A percentile compares a stretch with the other conserved stretches of the same genome.
phyloP scores from a whole-genome alignment of 106 monocot species.

The Dendrobium huoshanense region DNA sequence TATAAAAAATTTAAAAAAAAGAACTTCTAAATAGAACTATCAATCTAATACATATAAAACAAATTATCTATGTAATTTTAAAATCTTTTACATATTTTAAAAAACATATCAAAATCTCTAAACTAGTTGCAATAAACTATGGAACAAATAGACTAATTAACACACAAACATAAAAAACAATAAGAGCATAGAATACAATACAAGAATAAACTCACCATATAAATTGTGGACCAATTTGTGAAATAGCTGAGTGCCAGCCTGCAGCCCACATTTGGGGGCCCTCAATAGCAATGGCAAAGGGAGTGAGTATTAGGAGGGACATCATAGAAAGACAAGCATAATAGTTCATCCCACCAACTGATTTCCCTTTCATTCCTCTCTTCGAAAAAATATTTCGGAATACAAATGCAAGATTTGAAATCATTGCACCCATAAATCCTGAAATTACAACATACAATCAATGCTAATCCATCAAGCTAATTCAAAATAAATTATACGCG shows the following conservation, averaged over 20 bases:
- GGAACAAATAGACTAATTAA: too few species aligned
- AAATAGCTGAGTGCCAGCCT: constrained; percentile 67
- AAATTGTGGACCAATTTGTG: constrained; percentile 59
- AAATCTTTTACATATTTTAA: too few species aligned
- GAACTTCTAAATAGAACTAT: too few species aligned
- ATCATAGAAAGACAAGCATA: constrained; percentile 87
- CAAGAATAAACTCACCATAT: constrained; percentile 23
- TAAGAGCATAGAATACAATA: not conserved
- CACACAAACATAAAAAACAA: too few species aligned
- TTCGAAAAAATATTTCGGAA: constrained; percentile 90
- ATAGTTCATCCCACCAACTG: constrained; percentile 87
- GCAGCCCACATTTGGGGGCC: constrained; percentile 78
- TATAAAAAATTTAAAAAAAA: too few species aligned
- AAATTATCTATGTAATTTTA: too few species aligned
- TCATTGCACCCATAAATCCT: constrained; percentile 97
- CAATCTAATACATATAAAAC: too few species aligned
- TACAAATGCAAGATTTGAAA: constrained; percentile 86
- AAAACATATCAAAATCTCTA: too few species aligned
- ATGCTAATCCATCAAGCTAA: too few species aligned
- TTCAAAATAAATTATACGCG: too few species aligned
- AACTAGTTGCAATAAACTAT: too few species aligned
- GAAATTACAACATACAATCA: constrained; percentile 21
- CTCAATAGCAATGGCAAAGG: constrained; percentile 81
- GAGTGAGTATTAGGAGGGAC: constrained; percentile 68
- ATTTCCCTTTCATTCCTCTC: constrained; percentile 85